phyloP scores from a whole-genome alignment of 306 rosid species.

The Dalbergia oliveri region DNA sequence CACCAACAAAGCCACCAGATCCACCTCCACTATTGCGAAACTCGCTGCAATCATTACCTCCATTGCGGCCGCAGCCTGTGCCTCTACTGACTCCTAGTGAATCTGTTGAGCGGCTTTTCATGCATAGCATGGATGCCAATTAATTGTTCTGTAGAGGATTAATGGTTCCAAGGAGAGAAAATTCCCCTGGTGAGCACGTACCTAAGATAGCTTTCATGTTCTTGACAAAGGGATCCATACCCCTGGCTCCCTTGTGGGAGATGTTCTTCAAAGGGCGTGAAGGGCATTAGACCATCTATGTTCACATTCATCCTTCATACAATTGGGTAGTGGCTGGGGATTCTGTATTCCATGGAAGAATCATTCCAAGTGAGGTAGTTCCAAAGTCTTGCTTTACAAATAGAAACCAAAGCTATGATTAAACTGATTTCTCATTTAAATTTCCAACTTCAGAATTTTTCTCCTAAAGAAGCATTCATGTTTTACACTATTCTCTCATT shows the following conservation, averaged over 20 bases:
- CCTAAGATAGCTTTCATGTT: constrained; percentile 77
- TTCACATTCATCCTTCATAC: constrained; percentile 61
- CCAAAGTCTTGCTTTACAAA: not conserved
- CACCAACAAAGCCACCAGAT: constrained; percentile 23
- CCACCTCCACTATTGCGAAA: too few species aligned
- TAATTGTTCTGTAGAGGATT: constrained; percentile 59
- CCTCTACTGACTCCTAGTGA: too few species aligned
- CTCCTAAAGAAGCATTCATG: too few species aligned
- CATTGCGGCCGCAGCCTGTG: too few species aligned
- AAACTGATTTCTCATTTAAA: not conserved
- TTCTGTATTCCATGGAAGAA: constrained; percentile 60
- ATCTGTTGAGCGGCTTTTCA: constrained; percentile 29
- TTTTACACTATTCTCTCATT: too few species aligned
- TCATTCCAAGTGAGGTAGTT: constrained; percentile 67
- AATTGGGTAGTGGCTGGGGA: constrained; percentile 46
- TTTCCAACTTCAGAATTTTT: too few species aligned
- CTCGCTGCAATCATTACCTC: too few species aligned
- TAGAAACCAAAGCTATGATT: not conserved
- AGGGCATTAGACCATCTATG: constrained; percentile 56
- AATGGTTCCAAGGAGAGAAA: constrained; percentile 47
- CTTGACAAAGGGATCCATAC: constrained; percentile 62
- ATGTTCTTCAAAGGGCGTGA: constrained; percentile 66
- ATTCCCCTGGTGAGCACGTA: constrained; percentile 36
- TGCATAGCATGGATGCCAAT: constrained; percentile 55
- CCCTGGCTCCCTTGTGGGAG: constrained; percentile 65